A percentile compares a stretch with the other conserved stretches of the same genome.
phyloP scores from a whole-genome alignment of 192 early-diverging fungal species.

The Backusella westeae region DNA sequence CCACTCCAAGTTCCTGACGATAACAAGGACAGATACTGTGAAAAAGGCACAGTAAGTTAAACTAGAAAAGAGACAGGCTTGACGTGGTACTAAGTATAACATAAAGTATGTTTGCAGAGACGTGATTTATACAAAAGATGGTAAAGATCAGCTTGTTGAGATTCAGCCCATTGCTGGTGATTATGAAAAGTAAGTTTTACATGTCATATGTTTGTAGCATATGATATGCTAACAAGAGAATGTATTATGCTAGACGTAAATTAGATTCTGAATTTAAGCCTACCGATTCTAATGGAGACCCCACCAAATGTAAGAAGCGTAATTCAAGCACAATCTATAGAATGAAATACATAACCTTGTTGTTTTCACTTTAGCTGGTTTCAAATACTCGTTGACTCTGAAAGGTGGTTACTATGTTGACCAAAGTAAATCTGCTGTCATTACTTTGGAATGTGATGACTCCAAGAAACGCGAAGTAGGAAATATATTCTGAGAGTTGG shows the following conservation, averaged over 20 bases:
- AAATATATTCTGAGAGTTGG: neutral
- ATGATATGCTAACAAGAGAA: neutral
- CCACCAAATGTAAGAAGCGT: conserved; percentile 21
- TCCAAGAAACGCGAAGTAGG: conserved; percentile 25
- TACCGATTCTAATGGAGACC: conserved; percentile 11
- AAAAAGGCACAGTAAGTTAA: conserved; percentile 26
- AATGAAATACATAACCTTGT: neutral
- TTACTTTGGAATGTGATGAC: conserved; percentile 32
- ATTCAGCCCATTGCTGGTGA: conserved; percentile 25
- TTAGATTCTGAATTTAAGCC: conserved; percentile 9
- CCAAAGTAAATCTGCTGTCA: conserved; percentile 25
- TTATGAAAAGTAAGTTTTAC: conserved; percentile 9
- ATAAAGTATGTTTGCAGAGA: conserved; percentile 9
- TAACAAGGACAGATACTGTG: conserved; percentile 12
- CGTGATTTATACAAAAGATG: neutral
- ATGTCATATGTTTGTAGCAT: neutral
- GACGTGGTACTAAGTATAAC: neutral
- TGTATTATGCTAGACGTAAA: neutral
- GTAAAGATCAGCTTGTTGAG: neutral
- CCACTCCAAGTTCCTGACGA: conserved; percentile 12
- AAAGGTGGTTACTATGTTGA: conserved; percentile 23
- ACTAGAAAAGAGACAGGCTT: neutral
- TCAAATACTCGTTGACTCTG: conserved; percentile 20
- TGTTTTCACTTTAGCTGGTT: conserved; percentile 14
- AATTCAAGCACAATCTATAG: neutral